Evolutionary conservation across 208 protist genomes (phyloP), one percentile per base, ranked within the genome.

Genomic region (Trypanosoma brucei): DNA sequence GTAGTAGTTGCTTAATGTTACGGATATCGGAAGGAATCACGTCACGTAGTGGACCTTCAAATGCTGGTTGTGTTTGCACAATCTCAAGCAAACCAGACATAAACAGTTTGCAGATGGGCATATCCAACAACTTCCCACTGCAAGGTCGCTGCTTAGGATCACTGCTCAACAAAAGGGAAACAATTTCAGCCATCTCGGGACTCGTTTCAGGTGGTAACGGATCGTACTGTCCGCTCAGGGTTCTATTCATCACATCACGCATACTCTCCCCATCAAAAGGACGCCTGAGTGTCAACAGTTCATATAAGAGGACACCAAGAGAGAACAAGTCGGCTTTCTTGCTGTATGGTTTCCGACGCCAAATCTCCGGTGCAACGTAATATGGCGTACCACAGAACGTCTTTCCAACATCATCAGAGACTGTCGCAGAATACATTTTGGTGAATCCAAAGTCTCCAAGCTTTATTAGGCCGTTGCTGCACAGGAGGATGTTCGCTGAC

Each of bases 311-410:
- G 13, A 88, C 78, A 44, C 84, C 88, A 22, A 97, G 72, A 1
- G 87, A 79, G 78, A 95, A 97, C 70, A 97, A 81, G 65, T 97
- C 93, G 14, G 74, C 69, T 76, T 97, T 97, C 61, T 91, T 84
- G 76, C 93, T 93, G 75, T 97, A 97, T 30, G 84, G 84, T 51
- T 84, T 78, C 58, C 87, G 70, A 38, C 89, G 79, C 76, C 86
- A 96, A 36, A 97, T 81, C 75, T 97, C 91, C 6, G 93, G 93
- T 13, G 86, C 84, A 33, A 97, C 75, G 76, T 96, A 97, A 70
- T 95, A 92, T 46, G 92, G 90, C 44, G 86, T 91, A 45, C 86
- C 89, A 61, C 84, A 91, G 68, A 90, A 90, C 22, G 83, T 85
- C 38, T 71, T 68, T 34, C 74, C 79, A 3, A 86, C 79, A 30